Percentiles rank a stretch among this genome's conserved stretches.
Evolutionary conservation across 305 asterid genomes (phyloP).

Genomic region (Fraxinus paxiana): DNA sequence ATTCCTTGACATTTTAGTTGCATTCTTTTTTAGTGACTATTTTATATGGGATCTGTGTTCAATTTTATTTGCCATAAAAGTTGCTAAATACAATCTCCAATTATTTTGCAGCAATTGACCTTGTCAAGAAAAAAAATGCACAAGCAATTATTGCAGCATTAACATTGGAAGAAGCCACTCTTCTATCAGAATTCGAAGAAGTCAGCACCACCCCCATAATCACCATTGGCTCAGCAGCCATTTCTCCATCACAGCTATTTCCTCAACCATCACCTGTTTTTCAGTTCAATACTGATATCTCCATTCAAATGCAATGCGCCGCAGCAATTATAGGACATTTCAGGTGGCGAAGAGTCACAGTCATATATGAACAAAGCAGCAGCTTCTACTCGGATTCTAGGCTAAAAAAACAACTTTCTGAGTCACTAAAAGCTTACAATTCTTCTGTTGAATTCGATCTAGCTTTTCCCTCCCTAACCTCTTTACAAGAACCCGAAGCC

Average conservation of each 20-base stretch:
- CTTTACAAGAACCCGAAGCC: conserved; percentile 21
- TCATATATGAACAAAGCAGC: conserved; percentile 34
- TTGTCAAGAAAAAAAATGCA: conserved; percentile 32
- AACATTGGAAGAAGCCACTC: conserved; percentile 42
- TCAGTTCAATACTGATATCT: conserved; percentile 33
- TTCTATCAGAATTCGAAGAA: conserved; percentile 34
- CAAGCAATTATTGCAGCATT: conserved; percentile 44
- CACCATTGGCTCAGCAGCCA: conserved; percentile 34
- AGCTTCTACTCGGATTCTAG: conserved; percentile 27
- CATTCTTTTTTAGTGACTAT: not conserved
- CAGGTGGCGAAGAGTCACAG: conserved; percentile 48
- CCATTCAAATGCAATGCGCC: conserved; percentile 37
- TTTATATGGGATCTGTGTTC: not conserved
- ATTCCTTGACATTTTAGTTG: not conserved
- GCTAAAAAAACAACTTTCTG: conserved; percentile 38
- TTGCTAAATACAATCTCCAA: not conserved
- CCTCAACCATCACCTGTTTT: conserved; percentile 23
- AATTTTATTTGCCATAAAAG: not conserved
- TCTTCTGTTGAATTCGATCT: conserved; percentile 36
- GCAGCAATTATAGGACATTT: conserved; percentile 49
- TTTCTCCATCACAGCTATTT: conserved; percentile 18
- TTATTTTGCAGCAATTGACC: conserved; percentile 37
- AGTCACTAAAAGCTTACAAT: conserved; percentile 33
- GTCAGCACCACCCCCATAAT: conserved; percentile 34
- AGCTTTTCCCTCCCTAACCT: conserved; percentile 33